Percentiles rank a stretch among this genome's conserved stretches.
Conservation (phyloP, 805 yeast genomes). For the Candida broadrunensis region DNA sequence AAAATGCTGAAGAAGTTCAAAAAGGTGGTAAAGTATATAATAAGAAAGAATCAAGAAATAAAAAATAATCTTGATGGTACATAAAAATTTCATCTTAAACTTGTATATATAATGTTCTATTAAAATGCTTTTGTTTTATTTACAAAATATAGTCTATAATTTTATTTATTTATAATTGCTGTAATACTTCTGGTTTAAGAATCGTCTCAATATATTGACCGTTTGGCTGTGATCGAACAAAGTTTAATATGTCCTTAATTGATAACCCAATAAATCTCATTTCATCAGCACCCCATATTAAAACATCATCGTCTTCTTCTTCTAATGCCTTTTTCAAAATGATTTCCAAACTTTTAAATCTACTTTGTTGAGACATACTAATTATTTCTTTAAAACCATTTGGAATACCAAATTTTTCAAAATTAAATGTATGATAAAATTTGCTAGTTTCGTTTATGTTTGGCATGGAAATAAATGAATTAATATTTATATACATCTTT, state of each 20-base stretch:
- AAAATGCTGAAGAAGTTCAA: slow-evolving; percentile 51
- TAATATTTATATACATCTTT: slow-evolving; percentile 2
- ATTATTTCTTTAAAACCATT: slow-evolving; percentile 13
- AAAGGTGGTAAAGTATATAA: slow-evolving; percentile 53
- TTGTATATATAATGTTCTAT: too few species aligned
- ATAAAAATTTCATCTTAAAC: slow-evolving; percentile 1
- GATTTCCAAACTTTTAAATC: slow-evolving; percentile 15
- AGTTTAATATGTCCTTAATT: slow-evolving; percentile 12
- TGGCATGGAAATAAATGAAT: background rate
- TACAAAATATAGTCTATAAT: too few species aligned
- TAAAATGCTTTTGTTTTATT: too few species aligned
- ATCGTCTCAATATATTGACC: slow-evolving; percentile 1
- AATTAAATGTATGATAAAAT: slow-evolving; percentile 6
- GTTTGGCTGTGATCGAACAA: slow-evolving; percentile 1
- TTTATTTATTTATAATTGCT: background rate
- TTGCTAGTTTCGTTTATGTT: background rate
- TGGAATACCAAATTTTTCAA: slow-evolving; percentile 18
- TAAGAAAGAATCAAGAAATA: slow-evolving; percentile 45
- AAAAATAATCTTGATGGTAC: slow-evolving; percentile 11
- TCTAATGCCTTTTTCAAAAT: slow-evolving; percentile 20
- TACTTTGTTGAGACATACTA: slow-evolving; percentile 9
- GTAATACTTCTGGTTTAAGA: slow-evolving; percentile 1
- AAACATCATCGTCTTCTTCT: slow-evolving; percentile 17
- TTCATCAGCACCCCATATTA: slow-evolving; percentile 30
- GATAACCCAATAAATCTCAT: slow-evolving; percentile 24